Evolutionary conservation across 768 basidiomycete species (phyloP).

Genomic region (Trametes coccinea): DNA sequence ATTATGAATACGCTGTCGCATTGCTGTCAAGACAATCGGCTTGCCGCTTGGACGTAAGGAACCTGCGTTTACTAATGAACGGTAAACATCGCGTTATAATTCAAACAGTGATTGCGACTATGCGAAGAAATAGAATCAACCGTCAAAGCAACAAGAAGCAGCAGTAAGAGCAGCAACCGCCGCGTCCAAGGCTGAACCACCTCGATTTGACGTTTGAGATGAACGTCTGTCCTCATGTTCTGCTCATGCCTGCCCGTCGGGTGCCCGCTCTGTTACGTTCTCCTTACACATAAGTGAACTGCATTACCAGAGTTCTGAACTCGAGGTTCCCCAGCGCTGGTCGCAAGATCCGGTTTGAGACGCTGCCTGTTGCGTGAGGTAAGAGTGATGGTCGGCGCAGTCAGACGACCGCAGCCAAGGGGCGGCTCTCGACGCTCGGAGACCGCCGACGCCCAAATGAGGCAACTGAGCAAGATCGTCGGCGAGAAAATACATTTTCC

Average conservation of each 20-base stretch:
- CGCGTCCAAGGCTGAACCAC: too few relatives aligned
- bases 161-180: too few relatives aligned
- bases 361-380: neutral
- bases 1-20: neutral
- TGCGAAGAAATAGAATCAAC: too few relatives aligned
- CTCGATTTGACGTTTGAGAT: too few relatives aligned
- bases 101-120: too few relatives aligned
- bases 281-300: neutral
- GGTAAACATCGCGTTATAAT: too few relatives aligned
- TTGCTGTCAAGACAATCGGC: neutral
- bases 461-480: slow-evolving; percentile 6
- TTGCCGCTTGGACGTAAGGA: too few relatives aligned
- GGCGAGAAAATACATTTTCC: slow-evolving; percentile 4
- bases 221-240: too few relatives aligned
- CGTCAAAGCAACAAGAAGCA: too few relatives aligned
- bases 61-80: too few relatives aligned
- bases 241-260: too few relatives aligned
- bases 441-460: neutral
- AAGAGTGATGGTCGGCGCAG: neutral
- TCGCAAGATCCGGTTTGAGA: slow-evolving; percentile 2
- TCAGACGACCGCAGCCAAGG: slow-evolving; percentile 6
- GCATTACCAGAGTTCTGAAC: neutral
- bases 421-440: neutral
- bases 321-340: neutral
- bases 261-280: neutral